Conservation (phyloP, 2,329 filamentous ascomycete species). For the Thelonectria olida region DNA sequence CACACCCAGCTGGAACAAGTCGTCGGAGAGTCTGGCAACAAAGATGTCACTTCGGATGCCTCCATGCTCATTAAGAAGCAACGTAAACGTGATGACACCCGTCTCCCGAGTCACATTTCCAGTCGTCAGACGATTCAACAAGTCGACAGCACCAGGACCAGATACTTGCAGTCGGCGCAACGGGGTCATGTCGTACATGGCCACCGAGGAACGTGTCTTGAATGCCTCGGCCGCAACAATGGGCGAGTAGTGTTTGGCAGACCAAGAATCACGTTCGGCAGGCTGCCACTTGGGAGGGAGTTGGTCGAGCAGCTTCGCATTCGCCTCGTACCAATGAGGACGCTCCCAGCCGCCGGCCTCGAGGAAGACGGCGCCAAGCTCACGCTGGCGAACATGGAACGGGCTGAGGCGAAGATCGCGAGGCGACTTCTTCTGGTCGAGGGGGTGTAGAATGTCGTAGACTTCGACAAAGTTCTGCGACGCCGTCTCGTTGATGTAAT, state of each 20-base stretch:
- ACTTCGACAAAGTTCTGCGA: constrained; percentile 71
- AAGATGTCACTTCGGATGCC: constrained; percentile 67
- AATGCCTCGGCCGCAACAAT: constrained; percentile 69
- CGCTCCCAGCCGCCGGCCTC: constrained; percentile 70
- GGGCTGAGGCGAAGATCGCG: constrained; percentile 68
- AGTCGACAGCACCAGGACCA: constrained; percentile 63
- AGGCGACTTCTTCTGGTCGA: constrained; percentile 65
- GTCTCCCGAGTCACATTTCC: constrained; percentile 56
- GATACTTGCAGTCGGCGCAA: constrained; percentile 66
- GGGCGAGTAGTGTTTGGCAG: constrained; percentile 64
- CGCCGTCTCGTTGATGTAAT: constrained; percentile 67
- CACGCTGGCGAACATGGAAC: constrained; percentile 62
- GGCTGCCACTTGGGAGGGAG: constrained; percentile 65
- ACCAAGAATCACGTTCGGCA: constrained; percentile 66
- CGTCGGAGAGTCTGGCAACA: constrained; percentile 59
- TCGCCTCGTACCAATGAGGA: constrained; percentile 69
- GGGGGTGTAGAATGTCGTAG: constrained; percentile 71
- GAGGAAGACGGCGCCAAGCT: constrained; percentile 67
- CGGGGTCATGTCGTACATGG: constrained; percentile 71
- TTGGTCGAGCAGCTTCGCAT: constrained; percentile 58
- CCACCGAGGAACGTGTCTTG: constrained; percentile 70
- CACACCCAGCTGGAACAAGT: constrained; percentile 64
- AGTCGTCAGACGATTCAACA: constrained; percentile 64
- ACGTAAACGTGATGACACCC: constrained; percentile 63
- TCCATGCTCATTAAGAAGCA: constrained; percentile 63